Percentiles rank a stretch among this genome's conserved stretches.
These are phyloP conservation scores for Yamadazyma membranifaciens DNA, from an alignment of 1,139 yeast species.

Conservation along the genomic window DNA sequence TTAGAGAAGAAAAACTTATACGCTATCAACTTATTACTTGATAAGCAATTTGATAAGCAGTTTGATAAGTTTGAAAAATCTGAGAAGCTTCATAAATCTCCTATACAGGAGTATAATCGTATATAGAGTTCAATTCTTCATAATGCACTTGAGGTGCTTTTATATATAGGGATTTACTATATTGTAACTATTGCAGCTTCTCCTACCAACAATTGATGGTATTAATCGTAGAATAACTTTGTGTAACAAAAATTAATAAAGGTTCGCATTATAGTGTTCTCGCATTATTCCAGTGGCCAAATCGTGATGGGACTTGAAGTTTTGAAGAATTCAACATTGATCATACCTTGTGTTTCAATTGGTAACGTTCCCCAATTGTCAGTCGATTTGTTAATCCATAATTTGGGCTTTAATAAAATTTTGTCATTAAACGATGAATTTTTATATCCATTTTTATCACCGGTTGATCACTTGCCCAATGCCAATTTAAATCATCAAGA, in stretches of 20 bases:
- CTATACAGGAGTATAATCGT: slow-evolving; percentile 2
- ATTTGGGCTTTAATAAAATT: slow-evolving; percentile 49
- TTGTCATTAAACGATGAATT: slow-evolving; percentile 57
- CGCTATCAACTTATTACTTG: slow-evolving; percentile 6
- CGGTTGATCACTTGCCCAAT: slow-evolving; percentile 29
- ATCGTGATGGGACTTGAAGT: background rate
- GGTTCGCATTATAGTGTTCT: background rate
- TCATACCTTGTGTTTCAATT: slow-evolving; percentile 74
- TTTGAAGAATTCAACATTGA: slow-evolving; percentile 1
- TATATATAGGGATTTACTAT: background rate
- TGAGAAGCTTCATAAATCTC: slow-evolving; percentile 1
- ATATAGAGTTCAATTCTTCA: background rate
- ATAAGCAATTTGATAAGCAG: slow-evolving; percentile 7
- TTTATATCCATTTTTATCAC: slow-evolving; percentile 83
- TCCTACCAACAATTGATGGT: no score
- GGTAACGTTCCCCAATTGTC: slow-evolving; percentile 91
- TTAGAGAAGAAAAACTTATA: slow-evolving; percentile 10
- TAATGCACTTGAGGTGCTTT: background rate
- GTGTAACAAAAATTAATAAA: no score
- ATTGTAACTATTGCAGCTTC: no score
- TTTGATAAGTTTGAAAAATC: slow-evolving; percentile 3
- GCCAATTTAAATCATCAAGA: slow-evolving; percentile 22
- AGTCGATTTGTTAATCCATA: slow-evolving; percentile 69
- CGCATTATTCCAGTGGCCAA: slow-evolving; percentile 1
- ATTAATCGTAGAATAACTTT: no score